Conservation (phyloP, 768 basidiomycete genomes). For the Lepiota venenata region DNA sequence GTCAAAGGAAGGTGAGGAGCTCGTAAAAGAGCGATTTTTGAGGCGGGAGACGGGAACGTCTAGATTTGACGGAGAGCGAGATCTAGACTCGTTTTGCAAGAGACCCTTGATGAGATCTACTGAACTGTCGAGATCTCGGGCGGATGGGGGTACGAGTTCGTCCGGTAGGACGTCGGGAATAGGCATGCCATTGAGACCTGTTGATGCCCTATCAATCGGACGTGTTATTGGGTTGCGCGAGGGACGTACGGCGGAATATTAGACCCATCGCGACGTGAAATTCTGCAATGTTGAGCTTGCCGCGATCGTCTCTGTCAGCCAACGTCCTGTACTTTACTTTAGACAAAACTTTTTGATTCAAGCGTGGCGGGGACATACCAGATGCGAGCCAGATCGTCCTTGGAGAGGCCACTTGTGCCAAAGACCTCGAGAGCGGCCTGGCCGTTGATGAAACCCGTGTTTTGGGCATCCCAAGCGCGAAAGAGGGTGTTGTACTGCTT, state of each 20-base stretch:
- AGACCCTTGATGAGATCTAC: constrained; percentile 88
- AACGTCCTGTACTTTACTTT: constrained; percentile 61
- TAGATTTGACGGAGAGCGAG: constrained; percentile 53
- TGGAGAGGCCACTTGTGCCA: constrained; percentile 85
- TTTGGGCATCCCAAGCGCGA: constrained; percentile 87
- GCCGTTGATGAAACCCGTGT: constrained; percentile 84
- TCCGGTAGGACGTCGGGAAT: constrained; percentile 84
- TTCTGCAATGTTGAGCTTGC: constrained; percentile 92
- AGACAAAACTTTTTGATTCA: constrained; percentile 5
- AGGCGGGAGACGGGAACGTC: constrained; percentile 58
- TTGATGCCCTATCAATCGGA: neutral
- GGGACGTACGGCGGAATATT: constrained; percentile 85
- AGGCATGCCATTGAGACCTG: constrained; percentile 89
- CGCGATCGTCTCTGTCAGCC: constrained; percentile 90
- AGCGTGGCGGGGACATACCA: constrained; percentile 57
- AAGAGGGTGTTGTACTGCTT: constrained; percentile 97
- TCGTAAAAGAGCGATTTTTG: constrained; percentile 71
- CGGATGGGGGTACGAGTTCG: constrained; percentile 91
- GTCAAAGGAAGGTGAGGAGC: constrained; percentile 46
- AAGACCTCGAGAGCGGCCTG: constrained; percentile 88
- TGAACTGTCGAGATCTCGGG: constrained; percentile 82
- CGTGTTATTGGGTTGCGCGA: neutral
- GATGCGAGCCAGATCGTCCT: constrained; percentile 88
- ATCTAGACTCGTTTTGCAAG: constrained; percentile 81
- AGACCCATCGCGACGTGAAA: constrained; percentile 99